A percentile compares a stretch with the other conserved stretches of the same genome.
phyloP scores from a whole-genome alignment of 257 asterid species.

The Solanum verrucosum region DNA sequence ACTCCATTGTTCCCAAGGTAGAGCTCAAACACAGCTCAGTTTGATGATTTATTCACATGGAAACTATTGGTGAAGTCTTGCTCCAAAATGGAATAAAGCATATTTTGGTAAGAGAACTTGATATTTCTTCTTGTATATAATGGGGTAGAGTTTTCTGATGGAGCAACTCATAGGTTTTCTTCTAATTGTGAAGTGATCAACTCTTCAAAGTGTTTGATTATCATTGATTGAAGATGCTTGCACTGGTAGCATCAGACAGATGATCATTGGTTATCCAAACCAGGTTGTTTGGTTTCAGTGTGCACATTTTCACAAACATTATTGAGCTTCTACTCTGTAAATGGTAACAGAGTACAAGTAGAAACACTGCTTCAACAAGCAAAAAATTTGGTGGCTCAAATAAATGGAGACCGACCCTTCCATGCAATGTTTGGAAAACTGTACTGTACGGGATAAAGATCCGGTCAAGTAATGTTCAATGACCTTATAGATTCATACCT shows the following conservation, averaged over 20 bases:
- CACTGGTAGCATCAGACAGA: background rate
- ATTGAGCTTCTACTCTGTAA: background rate
- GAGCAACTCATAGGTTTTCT: background rate
- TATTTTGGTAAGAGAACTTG: background rate
- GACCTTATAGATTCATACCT: too few relatives aligned
- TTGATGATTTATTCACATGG: constrained; percentile 43
- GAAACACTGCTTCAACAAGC: background rate
- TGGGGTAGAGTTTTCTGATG: background rate
- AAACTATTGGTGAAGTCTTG: constrained; percentile 30
- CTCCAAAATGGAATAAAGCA: background rate
- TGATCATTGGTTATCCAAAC: background rate
- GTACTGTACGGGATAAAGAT: background rate
- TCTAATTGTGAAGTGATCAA: background rate
- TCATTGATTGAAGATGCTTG: background rate
- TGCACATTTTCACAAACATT: background rate
- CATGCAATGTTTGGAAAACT: background rate
- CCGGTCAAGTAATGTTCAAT: too few relatives aligned
- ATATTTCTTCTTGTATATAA: background rate
- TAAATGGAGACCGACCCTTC: background rate
- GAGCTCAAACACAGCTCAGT: constrained; percentile 39
- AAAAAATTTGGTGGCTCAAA: background rate
- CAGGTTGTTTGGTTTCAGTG: background rate
- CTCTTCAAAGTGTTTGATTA: background rate
- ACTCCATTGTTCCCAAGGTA: constrained; percentile 34
- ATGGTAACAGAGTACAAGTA: background rate